Conservation (phyloP, 257 asterid species). For the Nicotiana tomentosiformis region DNA sequence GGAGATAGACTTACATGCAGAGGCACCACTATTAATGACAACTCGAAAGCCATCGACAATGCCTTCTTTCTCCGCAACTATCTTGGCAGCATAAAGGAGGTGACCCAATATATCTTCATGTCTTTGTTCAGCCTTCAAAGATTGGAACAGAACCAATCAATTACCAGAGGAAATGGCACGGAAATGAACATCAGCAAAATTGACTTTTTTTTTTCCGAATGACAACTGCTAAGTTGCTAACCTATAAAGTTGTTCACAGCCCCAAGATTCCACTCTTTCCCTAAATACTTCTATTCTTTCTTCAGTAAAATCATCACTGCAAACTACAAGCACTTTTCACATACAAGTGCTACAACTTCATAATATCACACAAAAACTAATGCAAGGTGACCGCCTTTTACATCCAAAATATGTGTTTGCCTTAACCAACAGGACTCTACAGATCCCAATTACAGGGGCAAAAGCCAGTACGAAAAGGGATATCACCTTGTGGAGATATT, state of each 20-base stretch:
- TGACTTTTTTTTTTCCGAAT: not conserved
- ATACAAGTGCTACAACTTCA: not conserved
- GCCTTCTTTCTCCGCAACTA: slow-evolving; percentile 94
- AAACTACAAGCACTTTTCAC: not conserved
- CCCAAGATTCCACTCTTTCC: not conserved
- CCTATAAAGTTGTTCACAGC: not conserved
- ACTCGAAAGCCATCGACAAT: slow-evolving; percentile 86
- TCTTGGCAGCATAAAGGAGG: slow-evolving; percentile 81
- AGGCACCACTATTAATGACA: slow-evolving; percentile 76
- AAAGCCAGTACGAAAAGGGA: not conserved
- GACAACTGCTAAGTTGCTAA: not conserved
- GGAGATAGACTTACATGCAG: slow-evolving; percentile 56
- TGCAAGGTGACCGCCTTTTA: not conserved
- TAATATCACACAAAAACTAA: not conserved
- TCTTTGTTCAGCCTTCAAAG: slow-evolving; percentile 66
- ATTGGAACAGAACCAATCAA: slow-evolving; percentile 12
- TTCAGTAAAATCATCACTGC: not conserved
- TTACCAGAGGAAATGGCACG: not conserved
- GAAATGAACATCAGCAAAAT: not conserved
- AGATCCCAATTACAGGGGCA: not conserved
- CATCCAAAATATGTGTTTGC: not conserved
- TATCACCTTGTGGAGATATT: not conserved
- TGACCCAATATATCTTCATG: slow-evolving; percentile 81
- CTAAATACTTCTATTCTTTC: not conserved
- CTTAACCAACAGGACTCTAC: not conserved